Base-by-base conservation (phyloP, 2,329 filamentous ascomycete species). In the Phaeosphaeria sp. region DNA sequence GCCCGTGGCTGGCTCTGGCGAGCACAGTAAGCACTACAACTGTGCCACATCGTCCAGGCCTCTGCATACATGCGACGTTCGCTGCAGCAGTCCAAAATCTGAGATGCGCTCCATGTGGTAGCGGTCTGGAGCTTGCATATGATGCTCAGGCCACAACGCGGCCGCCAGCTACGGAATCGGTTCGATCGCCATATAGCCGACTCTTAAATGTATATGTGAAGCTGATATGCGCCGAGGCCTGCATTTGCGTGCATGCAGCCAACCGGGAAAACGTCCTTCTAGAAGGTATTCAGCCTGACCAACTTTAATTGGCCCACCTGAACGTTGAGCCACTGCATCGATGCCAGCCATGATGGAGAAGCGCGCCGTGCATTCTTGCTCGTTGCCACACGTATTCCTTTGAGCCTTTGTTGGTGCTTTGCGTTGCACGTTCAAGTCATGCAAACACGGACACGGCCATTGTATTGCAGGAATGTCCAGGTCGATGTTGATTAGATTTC, bases 141-240 rank as follows among this genome's bases (percentile, higher is more conserved):
- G 71, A 73, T 62, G 55, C 56, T 63, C 58, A 62, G 56, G 66
- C 64, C 62, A 66, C 55, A 47, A 50, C 54, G 60, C 63, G 61
- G 56, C 55, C 60, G 54, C 52, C 55, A 57, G 69, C 67, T 62
- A 63, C 62, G 64, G 42, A 54, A 59, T 48, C 50, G 65, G 63
- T 60, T 64, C 62, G 67, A 74, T 74, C 69, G 66, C 65, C 71
- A 74, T 71, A 72, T 73, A 74, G 65, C 72, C 73, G 68, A 72
- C 64, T 66, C 66, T 68, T 58, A 66, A 64, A 56, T 41, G 49
- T 72, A 72, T 68, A 73, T 69, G 59, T 56, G 61, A 60, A 60
- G 56, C 53, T 64, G 69, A 67, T 76, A 74, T 73, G 66, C 60
- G 60, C 61, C 57, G 55, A 63, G 62, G 66, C 59, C 65, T 65